Conservation (phyloP, 1,139 yeast genomes). For the Kodamaea sp. region DNA sequence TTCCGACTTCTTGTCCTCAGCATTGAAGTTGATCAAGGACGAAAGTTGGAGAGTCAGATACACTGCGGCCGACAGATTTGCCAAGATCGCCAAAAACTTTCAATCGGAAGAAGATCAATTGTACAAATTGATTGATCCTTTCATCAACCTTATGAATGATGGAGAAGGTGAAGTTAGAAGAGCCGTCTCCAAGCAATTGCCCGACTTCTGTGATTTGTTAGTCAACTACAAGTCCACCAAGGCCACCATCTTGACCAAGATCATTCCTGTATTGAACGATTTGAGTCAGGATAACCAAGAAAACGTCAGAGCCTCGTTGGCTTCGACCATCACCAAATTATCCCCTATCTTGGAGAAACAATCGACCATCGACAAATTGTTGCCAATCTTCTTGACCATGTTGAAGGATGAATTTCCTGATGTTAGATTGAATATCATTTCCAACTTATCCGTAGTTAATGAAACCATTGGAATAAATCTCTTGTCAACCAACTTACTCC, state of each 20-base stretch:
- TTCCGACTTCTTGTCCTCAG: constrained; percentile 55
- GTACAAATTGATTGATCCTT: constrained; percentile 63
- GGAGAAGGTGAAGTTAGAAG: constrained; percentile 96
- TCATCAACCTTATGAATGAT: constrained; percentile 80
- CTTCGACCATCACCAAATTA: constrained; percentile 81
- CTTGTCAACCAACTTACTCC: constrained; percentile 82
- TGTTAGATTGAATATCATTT: constrained; percentile 90
- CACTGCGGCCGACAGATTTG: constrained; percentile 93
- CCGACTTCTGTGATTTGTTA: constrained; percentile 68
- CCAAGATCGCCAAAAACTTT: constrained; percentile 69
- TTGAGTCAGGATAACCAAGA: constrained; percentile 91
- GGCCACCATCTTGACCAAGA: constrained; percentile 62
- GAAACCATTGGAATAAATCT: constrained; percentile 92
- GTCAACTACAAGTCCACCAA: constrained; percentile 44
- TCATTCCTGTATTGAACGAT: constrained; percentile 81
- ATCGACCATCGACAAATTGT: constrained; percentile 73
- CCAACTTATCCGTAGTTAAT: constrained; percentile 87
- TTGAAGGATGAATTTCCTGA: constrained; percentile 96
- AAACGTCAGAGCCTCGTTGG: constrained; percentile 89
- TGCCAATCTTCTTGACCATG: constrained; percentile 92
- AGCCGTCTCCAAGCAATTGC: constrained; percentile 89
- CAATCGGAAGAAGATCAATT: constrained; percentile 52
- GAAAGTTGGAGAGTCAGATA: constrained; percentile 98
- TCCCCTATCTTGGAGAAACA: constrained; percentile 88
- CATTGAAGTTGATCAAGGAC: constrained; percentile 75